A percentile compares a stretch with the other conserved stretches of the same genome.
Evolutionary conservation across 345 rosid genomes (phyloP).

Genomic region (Cardamine occulta): DNA sequence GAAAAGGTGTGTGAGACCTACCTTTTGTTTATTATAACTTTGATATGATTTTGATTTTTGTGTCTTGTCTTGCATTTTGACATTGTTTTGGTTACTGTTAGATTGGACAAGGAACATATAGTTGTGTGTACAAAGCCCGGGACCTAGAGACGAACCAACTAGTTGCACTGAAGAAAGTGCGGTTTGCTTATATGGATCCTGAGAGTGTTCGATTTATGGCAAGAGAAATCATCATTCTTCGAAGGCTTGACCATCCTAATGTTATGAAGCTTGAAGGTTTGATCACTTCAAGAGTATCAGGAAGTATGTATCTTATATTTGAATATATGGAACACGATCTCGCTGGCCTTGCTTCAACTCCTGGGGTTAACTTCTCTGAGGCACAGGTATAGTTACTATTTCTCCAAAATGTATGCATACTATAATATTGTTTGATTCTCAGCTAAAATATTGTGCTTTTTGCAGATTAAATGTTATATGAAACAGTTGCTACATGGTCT

Average conservation of each 20-base stretch:
- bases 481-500: conserved; percentile 63
- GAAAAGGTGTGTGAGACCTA: conserved; percentile 67
- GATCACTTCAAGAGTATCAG: conserved; percentile 65
- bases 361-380: conserved; percentile 60
- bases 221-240: conserved; percentile 65
- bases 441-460: neutral
- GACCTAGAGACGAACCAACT: conserved; percentile 65
- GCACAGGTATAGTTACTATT: conserved; percentile 51
- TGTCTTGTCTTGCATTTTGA: neutral
- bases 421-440: conserved; percentile 6
- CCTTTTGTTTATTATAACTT: neutral
- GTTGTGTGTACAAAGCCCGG: conserved; percentile 73
- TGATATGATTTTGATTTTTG: neutral
- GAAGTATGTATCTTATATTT: conserved; percentile 67
- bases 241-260: conserved; percentile 72
- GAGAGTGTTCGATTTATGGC: conserved; percentile 83
- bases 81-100: conserved; percentile 38
- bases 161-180: conserved; percentile 77
- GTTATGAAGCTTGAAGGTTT: conserved; percentile 81
- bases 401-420: neutral
- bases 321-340: conserved; percentile 84
- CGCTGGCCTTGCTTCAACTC: conserved; percentile 59
- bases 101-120: conserved; percentile 85
- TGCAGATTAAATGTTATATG: conserved; percentile 75
- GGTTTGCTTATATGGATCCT: conserved; percentile 74